phyloP scores from a whole-genome alignment of 1,139 yeast species.

The Candida glucosophila region DNA sequence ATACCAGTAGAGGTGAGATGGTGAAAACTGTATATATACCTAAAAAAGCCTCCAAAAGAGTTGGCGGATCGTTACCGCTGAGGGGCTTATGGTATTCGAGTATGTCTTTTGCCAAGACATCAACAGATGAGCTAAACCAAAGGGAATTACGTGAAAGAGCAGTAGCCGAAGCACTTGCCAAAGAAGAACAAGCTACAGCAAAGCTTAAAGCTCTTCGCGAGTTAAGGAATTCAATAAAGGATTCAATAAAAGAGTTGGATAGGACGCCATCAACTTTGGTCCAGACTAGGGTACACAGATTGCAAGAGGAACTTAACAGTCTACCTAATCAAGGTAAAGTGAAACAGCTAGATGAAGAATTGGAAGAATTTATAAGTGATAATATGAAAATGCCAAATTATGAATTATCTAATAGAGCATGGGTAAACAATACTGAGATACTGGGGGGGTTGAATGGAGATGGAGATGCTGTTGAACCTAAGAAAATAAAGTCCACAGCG shows the following conservation, averaged over 20 bases:
- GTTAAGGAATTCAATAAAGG: constrained; percentile 20
- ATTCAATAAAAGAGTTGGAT: constrained; percentile 25
- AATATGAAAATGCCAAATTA: constrained; percentile 26
- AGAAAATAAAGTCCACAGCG: constrained; percentile 17
- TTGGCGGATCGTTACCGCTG: no score
- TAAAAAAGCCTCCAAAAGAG: no score
- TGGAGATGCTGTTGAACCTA: constrained; percentile 2
- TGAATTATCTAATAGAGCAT: constrained; percentile 27
- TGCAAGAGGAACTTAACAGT: constrained; percentile 22
- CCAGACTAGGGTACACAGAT: constrained; percentile 19
- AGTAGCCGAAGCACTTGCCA: constrained; percentile 36
- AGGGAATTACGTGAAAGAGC: constrained; percentile 32
- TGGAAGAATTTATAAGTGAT: constrained; percentile 29
- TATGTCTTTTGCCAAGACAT: constrained; percentile 4
- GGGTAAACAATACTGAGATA: constrained; percentile 12
- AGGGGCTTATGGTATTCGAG: no score
- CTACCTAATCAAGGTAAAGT: constrained; percentile 24
- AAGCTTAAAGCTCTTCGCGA: constrained; percentile 30
- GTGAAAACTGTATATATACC: no score
- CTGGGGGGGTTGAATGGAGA: constrained; percentile 5
- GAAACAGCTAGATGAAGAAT: constrained; percentile 33
- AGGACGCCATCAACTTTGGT: constrained; percentile 25
- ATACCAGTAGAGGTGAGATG: no score
- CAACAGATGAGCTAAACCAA: constrained; percentile 10
- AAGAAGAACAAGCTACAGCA: constrained; percentile 33